These are phyloP conservation scores for Glaciozyma antarctica DNA, from an alignment of 768 basidiomycete genomes.

Conservation along the genomic window DNA sequence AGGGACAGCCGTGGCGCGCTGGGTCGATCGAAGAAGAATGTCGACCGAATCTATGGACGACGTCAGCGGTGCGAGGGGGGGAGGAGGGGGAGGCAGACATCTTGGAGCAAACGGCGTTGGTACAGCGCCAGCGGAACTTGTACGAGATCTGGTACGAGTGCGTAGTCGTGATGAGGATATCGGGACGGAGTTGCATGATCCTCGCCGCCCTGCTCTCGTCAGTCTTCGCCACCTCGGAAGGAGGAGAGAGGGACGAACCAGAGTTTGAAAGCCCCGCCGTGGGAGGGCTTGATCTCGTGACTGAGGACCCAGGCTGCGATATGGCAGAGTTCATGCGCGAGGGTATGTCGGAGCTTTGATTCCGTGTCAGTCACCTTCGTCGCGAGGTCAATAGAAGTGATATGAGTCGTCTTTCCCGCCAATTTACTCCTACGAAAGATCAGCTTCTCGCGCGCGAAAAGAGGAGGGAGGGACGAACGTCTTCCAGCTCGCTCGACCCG, in stretches of 20 bases:
- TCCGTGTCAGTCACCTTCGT: constrained; percentile 43
- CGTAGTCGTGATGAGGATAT: constrained; percentile 38
- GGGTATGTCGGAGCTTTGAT: constrained; percentile 41
- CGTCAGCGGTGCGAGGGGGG: no score
- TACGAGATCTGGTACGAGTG: constrained; percentile 43
- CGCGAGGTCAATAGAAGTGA: constrained; percentile 38
- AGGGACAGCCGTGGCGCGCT: constrained; percentile 38
- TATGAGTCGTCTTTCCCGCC: constrained; percentile 6
- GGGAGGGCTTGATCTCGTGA: constrained; percentile 41
- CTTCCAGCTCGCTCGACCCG: constrained; percentile 39
- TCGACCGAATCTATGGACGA: constrained; percentile 16
- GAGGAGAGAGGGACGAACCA: constrained; percentile 35
- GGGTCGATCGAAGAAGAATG: constrained; percentile 39
- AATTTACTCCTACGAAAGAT: neutral
- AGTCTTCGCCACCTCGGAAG: neutral
- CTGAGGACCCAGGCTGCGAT: constrained; percentile 42
- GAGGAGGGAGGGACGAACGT: constrained; percentile 24
- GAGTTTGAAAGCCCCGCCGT: constrained; percentile 42
- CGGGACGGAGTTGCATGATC: constrained; percentile 32
- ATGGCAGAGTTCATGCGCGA: constrained; percentile 46
- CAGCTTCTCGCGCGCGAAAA: neutral
- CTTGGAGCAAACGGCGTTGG: constrained; percentile 35
- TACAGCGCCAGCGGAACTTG: constrained; percentile 33
- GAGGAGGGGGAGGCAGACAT: constrained; percentile 34
- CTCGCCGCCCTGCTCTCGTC: constrained; percentile 9